A percentile compares a stretch with the other conserved stretches of the same genome.
These are phyloP conservation scores for Mycena albidolilacea DNA, from an alignment of 768 basidiomycete genomes.

Conservation along the genomic window DNA sequence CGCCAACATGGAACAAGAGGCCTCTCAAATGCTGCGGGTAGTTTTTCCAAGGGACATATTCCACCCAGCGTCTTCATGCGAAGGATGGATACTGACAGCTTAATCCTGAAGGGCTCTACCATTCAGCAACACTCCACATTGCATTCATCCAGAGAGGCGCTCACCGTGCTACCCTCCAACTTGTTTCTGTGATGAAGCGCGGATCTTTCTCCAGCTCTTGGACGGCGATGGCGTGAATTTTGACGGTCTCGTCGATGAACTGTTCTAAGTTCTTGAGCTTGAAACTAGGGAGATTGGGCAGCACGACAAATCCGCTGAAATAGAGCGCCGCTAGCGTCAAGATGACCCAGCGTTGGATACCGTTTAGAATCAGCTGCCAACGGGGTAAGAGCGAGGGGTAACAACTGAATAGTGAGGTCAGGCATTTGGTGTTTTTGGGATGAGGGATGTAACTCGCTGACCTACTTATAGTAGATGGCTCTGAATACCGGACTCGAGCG, in stretches of 20 bases:
- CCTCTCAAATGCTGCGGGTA: slow-evolving; percentile 9
- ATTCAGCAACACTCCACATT: neutral
- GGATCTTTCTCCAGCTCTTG: slow-evolving; percentile 21
- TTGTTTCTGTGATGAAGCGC: slow-evolving; percentile 15
- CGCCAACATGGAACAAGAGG: slow-evolving; percentile 6
- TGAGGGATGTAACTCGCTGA: neutral
- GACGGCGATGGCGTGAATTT: slow-evolving; percentile 15
- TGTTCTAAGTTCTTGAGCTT: slow-evolving; percentile 23
- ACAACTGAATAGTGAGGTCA: slow-evolving; percentile 13
- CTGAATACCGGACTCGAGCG: no score
- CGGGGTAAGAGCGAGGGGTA: slow-evolving; percentile 27
- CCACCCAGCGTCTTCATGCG: slow-evolving; percentile 13
- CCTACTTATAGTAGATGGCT: neutral
- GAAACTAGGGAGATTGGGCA: slow-evolving; percentile 7
- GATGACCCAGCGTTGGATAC: slow-evolving; percentile 13
- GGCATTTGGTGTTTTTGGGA: slow-evolving; percentile 12
- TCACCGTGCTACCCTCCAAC: slow-evolving; percentile 25
- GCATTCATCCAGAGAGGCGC: neutral
- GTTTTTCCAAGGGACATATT: slow-evolving; percentile 8
- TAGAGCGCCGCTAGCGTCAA: slow-evolving; percentile 1
- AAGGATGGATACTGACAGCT: slow-evolving; percentile 18
- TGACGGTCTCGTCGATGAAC: slow-evolving; percentile 12
- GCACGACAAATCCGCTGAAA: slow-evolving; percentile 7
- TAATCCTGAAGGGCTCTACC: neutral
- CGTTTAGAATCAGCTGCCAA: slow-evolving; percentile 24